phyloP scores from a whole-genome alignment of 805 yeast genomes.

The Monosporozyma yasuniensis region DNA sequence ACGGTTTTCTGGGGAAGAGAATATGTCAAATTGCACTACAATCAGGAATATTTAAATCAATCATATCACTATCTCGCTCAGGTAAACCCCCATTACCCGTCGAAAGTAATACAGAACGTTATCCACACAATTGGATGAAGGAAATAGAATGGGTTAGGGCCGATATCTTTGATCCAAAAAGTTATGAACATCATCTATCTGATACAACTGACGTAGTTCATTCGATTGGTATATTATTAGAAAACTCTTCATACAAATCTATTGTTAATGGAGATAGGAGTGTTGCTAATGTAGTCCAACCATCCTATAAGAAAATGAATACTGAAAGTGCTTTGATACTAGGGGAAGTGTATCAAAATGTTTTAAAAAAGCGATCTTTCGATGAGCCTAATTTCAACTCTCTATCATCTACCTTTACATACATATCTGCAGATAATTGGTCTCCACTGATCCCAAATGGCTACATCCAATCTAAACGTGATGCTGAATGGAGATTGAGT shows the following conservation, averaged over 20 bases:
- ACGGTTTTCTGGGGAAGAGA: slow-evolving; percentile 68
- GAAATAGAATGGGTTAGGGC: slow-evolving; percentile 61
- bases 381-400: slow-evolving; percentile 31
- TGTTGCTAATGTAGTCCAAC: slow-evolving; percentile 10
- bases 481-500: slow-evolving; percentile 55
- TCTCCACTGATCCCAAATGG: slow-evolving; percentile 61
- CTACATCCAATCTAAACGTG: slow-evolving; percentile 67
- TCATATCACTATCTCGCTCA: slow-evolving; percentile 59
- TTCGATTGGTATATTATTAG: slow-evolving; percentile 68
- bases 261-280: not conserved
- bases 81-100: slow-evolving; percentile 40
- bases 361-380: slow-evolving; percentile 8
- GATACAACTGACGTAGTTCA: slow-evolving; percentile 59
- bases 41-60: slow-evolving; percentile 46
- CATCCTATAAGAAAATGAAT: slow-evolving; percentile 54
- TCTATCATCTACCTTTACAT: slow-evolving; percentile 36
- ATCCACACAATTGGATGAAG: slow-evolving; percentile 37
- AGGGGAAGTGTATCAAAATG: slow-evolving; percentile 43
- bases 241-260: slow-evolving; percentile 55
- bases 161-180: slow-evolving; percentile 55
- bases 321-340: slow-evolving; percentile 57
- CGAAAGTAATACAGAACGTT: slow-evolving; percentile 21
- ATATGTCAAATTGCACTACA: slow-evolving; percentile 61
- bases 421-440: slow-evolving; percentile 71
- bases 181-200: slow-evolving; percentile 33